Evolutionary conservation across 495 filamentous ascomycete genomes (phyloP).

Genomic region (Talaromyces borbonicus): DNA sequence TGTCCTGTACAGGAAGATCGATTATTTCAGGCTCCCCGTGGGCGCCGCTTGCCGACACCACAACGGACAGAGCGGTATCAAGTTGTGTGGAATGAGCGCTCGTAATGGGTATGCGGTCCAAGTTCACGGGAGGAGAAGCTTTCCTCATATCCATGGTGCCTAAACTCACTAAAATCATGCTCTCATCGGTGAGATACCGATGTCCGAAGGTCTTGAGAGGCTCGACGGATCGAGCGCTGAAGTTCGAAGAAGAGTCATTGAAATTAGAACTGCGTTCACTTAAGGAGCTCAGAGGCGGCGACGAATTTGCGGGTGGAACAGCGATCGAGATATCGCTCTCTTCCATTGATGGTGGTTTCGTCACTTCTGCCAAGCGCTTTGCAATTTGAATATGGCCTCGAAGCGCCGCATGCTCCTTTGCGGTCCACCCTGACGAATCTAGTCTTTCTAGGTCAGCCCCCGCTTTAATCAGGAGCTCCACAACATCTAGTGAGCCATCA

Average conservation of each 20-base stretch:
- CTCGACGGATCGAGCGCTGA: conserved; percentile 41
- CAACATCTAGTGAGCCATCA: conserved; percentile 66
- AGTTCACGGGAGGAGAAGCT: conserved; percentile 64
- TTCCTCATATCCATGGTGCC: conserved; percentile 92
- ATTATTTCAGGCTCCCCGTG: conserved; percentile 78
- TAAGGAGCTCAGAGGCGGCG: conserved; percentile 38
- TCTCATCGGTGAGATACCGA: conserved; percentile 80
- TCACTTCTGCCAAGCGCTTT: conserved; percentile 48
- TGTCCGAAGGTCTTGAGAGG: conserved; percentile 93
- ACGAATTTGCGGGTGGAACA: conserved; percentile 34
- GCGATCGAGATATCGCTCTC: conserved; percentile 28
- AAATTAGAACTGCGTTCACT: conserved; percentile 43
- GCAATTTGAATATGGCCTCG: conserved; percentile 79
- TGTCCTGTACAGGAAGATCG: conserved; percentile 88
- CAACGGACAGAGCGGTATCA: conserved; percentile 85
- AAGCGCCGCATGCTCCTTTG: conserved; percentile 84
- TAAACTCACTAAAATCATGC: conserved; percentile 83
- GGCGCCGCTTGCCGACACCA: conserved; percentile 83
- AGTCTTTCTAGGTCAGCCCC: conserved; percentile 61
- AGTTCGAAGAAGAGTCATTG: conserved; percentile 22
- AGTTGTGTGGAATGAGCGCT: conserved; percentile 86
- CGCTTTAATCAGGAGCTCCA: conserved; percentile 66
- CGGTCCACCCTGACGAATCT: conserved; percentile 90
- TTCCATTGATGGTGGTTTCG: conserved; percentile 24
- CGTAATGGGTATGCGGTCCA: conserved; percentile 80